A percentile compares a stretch with the other conserved stretches of the same genome.
Evolutionary conservation across 176 grass and related monocot genomes (phyloP).

Genomic region (Eleusine coracana): DNA sequence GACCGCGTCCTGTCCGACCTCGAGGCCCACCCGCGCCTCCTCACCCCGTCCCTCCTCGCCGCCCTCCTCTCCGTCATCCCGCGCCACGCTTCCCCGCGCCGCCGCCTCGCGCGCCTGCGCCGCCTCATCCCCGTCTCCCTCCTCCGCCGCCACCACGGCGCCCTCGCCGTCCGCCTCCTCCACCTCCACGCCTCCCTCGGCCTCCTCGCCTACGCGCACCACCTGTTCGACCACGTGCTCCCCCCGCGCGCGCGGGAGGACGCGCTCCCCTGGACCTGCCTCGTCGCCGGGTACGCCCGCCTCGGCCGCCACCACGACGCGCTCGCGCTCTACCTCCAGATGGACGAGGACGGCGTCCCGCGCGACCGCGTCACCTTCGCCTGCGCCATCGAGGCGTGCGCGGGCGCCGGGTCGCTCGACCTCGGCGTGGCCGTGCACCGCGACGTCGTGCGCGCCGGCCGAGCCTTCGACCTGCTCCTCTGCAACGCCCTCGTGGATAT

Average conservation of each 20-base stretch:
- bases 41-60: conserved; percentile 44
- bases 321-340: conserved; percentile 66
- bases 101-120: conserved; percentile 1
- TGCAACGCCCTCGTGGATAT: conserved; percentile 60
- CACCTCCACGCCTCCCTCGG: conserved; percentile 51
- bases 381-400: conserved; percentile 56
- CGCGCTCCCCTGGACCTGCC: conserved; percentile 65
- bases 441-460: conserved; percentile 51
- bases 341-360: conserved; percentile 68
- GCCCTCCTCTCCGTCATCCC: conserved; percentile 47
- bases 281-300: conserved; percentile 54
- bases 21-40: conserved; percentile 46
- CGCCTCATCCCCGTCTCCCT: conserved; percentile 41
- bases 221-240: conserved; percentile 66
- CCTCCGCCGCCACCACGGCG: conserved; percentile 42
- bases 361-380: conserved; percentile 59
- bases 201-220: conserved; percentile 63
- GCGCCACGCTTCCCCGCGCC: conserved; percentile 20
- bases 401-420: conserved; percentile 34
- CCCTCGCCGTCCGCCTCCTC: conserved; percentile 45
- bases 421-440: conserved; percentile 59
- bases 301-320: conserved; percentile 62
- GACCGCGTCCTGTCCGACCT: conserved; percentile 60
- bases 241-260: conserved; percentile 26
- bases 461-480: conserved; percentile 40